Conservation (phyloP, 2,329 filamentous ascomycete genomes). For the Gaeumannomyces tritici region DNA sequence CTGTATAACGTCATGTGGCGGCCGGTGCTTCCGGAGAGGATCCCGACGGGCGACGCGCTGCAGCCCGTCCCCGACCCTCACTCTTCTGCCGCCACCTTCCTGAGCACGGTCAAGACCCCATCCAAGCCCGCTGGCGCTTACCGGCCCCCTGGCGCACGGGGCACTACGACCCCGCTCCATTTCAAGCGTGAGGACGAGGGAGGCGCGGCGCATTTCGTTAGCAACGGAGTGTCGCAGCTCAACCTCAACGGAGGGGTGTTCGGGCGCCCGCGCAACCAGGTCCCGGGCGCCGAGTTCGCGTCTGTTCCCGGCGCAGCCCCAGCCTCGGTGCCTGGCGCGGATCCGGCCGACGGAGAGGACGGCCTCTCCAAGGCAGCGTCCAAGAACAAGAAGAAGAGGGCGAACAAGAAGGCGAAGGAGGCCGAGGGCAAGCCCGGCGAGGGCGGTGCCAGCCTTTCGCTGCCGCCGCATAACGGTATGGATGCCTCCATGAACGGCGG, state of each 20-base stretch:
- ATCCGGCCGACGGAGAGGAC: conserved; percentile 55
- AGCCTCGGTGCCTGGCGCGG: conserved; percentile 47
- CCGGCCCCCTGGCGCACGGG: conserved; percentile 85
- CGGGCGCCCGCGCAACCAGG: conserved; percentile 60
- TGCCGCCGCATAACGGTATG: conserved; percentile 30
- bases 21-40: conserved; percentile 54
- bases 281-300: conserved; percentile 76
- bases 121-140: conserved; percentile 97
- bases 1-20: conserved; percentile 88
- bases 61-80: conserved; percentile 68
- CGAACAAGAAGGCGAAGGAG: conserved; percentile 80
- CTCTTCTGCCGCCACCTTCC: conserved; percentile 69
- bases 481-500: conserved; percentile 38
- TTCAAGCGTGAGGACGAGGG: conserved; percentile 98
- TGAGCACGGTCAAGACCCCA: conserved; percentile 83
- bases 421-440: conserved; percentile 47
- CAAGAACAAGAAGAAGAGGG: conserved; percentile 99
- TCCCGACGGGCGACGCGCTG: conserved; percentile 57
- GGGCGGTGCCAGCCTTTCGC: conserved; percentile 34
- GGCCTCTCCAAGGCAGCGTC: conserved; percentile 72
- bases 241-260: conserved; percentile 63
- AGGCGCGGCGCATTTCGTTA: conserved; percentile 69
- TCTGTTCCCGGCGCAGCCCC: conserved; percentile 57
- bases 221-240: conserved; percentile 67
- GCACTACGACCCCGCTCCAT: conserved; percentile 77